Percentiles rank a stretch among this genome's conserved stretches.
These are phyloP conservation scores for Megacollybia marginata DNA, from an alignment of 768 basidiomycete genomes.

Conservation along the genomic window DNA sequence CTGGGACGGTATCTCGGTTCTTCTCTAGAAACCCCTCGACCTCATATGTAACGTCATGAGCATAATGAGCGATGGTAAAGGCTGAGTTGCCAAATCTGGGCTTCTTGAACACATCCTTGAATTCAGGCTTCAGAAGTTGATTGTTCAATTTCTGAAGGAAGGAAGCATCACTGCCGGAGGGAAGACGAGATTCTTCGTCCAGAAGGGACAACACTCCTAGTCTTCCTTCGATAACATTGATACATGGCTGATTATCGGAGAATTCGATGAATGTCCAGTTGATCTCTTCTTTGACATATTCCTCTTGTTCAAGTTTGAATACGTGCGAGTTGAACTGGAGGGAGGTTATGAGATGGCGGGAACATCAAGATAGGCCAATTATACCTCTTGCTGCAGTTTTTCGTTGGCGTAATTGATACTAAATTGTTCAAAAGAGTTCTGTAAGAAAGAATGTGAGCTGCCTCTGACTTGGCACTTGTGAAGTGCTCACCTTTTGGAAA, in stretches of 20 bases:
- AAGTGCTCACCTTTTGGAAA: constrained; percentile 75
- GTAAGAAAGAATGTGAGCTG: constrained; percentile 2
- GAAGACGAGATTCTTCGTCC: constrained; percentile 96
- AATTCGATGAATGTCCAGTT: constrained; percentile 99
- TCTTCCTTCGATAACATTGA: constrained; percentile 96
- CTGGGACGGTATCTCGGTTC: constrained; percentile 97
- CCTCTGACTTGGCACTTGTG: background rate
- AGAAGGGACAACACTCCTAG: constrained; percentile 90
- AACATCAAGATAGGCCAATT: constrained; percentile 5
- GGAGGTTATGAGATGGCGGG: constrained; percentile 6
- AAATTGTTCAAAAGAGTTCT: constrained; percentile 96
- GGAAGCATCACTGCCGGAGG: constrained; percentile 85
- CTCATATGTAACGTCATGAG: constrained; percentile 96
- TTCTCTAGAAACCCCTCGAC: constrained; percentile 98
- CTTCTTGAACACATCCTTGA: constrained; percentile 92
- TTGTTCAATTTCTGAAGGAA: constrained; percentile 89
- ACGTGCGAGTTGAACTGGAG: constrained; percentile 96
- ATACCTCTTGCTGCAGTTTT: constrained; percentile 93
- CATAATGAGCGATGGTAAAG: constrained; percentile 98
- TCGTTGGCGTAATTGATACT: constrained; percentile 99
- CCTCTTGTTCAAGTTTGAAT: constrained; percentile 98
- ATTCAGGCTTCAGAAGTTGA: constrained; percentile 79
- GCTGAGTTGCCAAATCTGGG: constrained; percentile 97
- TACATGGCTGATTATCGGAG: constrained; percentile 97
- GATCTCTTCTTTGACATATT: constrained; percentile 97